A percentile compares a stretch with the other conserved stretches of the same genome.
Evolutionary conservation across 1,139 yeast species (phyloP).

Genomic region (Meyerozyma smithsonii): DNA sequence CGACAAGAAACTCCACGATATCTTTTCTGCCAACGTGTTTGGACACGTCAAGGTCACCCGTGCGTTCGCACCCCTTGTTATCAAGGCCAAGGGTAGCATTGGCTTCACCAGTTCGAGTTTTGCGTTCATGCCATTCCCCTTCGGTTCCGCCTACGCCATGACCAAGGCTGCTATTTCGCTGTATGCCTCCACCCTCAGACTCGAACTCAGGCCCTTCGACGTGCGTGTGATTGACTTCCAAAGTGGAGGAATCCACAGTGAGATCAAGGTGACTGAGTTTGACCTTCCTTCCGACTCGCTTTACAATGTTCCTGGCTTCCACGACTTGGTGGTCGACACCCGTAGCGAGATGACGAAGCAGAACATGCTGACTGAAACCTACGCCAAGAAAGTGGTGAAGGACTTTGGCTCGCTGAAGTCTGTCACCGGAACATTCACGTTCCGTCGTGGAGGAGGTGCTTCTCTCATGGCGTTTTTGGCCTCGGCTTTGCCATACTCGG

Average conservation of each 20-base stretch:
- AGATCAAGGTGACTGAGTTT: too few species aligned
- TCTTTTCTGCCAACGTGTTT: constrained; percentile 17
- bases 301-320: too few species aligned
- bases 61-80: constrained; percentile 11
- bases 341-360: too few species aligned
- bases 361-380: too few species aligned
- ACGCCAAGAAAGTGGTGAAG: too few species aligned
- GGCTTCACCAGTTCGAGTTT: constrained; percentile 12
- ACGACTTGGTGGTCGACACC: too few species aligned
- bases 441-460: too few species aligned
- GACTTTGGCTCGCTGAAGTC: too few species aligned
- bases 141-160: constrained; percentile 9
- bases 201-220: neutral
- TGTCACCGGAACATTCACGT: too few species aligned
- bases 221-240: neutral
- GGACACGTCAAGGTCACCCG: constrained; percentile 14
- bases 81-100: constrained; percentile 11
- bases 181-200: neutral
- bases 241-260: neutral
- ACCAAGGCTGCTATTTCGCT: constrained; percentile 2
- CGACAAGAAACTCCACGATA: constrained; percentile 12
- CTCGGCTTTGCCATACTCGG: too few species aligned
- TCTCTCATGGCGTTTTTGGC: too few species aligned
- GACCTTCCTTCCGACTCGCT: too few species aligned
- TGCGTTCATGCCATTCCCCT: constrained; percentile 10